Base-by-base conservation (phyloP, 2,329 filamentous ascomycete species). In the Colletotrichum sp. region DNA sequence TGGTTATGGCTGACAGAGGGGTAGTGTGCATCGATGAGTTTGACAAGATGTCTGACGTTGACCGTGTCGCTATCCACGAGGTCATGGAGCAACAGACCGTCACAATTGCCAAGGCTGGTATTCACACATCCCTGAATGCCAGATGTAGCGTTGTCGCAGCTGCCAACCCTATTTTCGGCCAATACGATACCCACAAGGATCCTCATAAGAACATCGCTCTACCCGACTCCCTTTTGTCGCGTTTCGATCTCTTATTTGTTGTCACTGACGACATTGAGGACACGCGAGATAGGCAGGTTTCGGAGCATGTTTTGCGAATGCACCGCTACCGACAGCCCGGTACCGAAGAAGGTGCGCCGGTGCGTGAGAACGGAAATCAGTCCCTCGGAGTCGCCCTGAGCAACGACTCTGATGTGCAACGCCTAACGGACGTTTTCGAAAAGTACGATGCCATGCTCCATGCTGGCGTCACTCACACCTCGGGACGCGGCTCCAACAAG, bases 41-140 rank as follows among this genome's bases (percentile, higher is more conserved):
- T 80, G 97, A 99, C 88, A 99, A 99, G 86, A 99, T 99, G 97
- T 98, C 96, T 73, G 97, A 99, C 83, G 94, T 99, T 74, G 97
- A 99, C 85, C 93, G 97, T 83, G 97, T 99, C 6, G 97, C 97
- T 63, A 99, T 99, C 80, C 97, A 99, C 91, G 97, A 99, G 95
- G 97, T 99, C 79, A 99, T 99, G 97, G 97, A 99, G 87, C 97
- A 99, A 87, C 97, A 99, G 86, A 99, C 97, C 0, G 97, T 99
- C 77, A 99, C 97, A 16, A 99, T 99, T 82, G 97, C 97, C 69
- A 99, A 99, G 87, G 97, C 97, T 2, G 97, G 97, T 79, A 99
- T 99, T 75, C 97, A 99, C 86, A 99, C 97, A 0, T 98, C 96
- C 4, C 89, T 99, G 76, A 99, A 99, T 82, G 97, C 97, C 69